These are phyloP conservation scores for Stephania japonica DNA, from an alignment of 164 flowering plant genomes.

Conservation along the genomic window DNA sequence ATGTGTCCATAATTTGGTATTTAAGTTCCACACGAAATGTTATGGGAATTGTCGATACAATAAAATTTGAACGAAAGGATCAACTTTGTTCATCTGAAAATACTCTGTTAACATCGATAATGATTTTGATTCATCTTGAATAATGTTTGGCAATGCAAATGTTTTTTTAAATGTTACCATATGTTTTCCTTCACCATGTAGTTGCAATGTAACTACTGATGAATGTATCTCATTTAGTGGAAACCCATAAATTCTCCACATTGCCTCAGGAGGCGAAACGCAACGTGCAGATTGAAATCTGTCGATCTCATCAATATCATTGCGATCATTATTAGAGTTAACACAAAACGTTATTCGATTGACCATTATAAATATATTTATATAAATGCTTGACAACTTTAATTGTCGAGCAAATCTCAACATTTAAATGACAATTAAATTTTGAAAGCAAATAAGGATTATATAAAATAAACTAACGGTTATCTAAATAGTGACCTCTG, in stretches of 20 bases:
- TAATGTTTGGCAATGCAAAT: too few relatives aligned
- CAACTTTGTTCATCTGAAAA: not conserved
- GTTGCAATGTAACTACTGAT: not conserved
- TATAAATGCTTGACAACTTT: slow-evolving; percentile 10
- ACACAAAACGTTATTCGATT: not conserved
- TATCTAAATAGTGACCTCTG: slow-evolving; percentile 8
- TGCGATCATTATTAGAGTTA: not conserved
- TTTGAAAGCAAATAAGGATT: slow-evolving; percentile 14
- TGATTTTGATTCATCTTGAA: not conserved
- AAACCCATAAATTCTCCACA: slow-evolving; percentile 4
- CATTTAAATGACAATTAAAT: slow-evolving; percentile 6
- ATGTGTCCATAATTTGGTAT: not conserved
- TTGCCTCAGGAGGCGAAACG: not conserved
- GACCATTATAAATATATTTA: slow-evolving; percentile 15
- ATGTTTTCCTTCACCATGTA: not conserved
- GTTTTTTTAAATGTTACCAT: too few relatives aligned
- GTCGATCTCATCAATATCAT: not conserved
- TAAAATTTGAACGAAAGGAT: too few relatives aligned
- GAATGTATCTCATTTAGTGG: not conserved
- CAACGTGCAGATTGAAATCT: slow-evolving; percentile 2
- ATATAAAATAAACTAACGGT: slow-evolving; percentile 23
- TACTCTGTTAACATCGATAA: not conserved
- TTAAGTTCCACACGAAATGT: not conserved
- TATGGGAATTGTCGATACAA: not conserved
- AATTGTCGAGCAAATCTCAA: not conserved